Evolutionary conservation across 129 eudicot genomes (phyloP), one percentile per base, ranked within the genome.

Genomic region (Arctium lappa): DNA sequence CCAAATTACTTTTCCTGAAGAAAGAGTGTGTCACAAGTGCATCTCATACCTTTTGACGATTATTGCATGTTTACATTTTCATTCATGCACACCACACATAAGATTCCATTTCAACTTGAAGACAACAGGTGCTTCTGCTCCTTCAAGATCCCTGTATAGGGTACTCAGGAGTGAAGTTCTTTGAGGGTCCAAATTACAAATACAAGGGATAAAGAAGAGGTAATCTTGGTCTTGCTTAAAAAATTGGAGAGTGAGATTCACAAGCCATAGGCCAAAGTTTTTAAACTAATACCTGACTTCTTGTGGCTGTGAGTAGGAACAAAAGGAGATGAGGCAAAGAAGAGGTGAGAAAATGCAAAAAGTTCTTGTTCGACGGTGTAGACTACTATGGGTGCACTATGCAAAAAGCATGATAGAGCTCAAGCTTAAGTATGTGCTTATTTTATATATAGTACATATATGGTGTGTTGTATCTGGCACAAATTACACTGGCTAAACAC

Each of bases 371-470:
- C 12, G 8, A 42, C 50, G 8, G 46, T 40, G 46, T 40, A 40
- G 46, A 40, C 46, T 40, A 6, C 8, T 6, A 40, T 40, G 50
- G 50, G 50, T 42, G 12, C 50, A 42, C 50, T 8, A 42, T 8
- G 50, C 12, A 12, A 27, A 31, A 73, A 63, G 42, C 22, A 29
- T 69, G 68, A 79, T 69, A 44, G 66, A 79, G 68, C 82, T 79
- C 66, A 27, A 42, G 65, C 46, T 46, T 13, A 69, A 60, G 85
- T 81, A n/a, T 66, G 40, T 60, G 36, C 44, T 73, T 39, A 22
- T 22, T 22, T 22, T 22, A 22, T 22, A 22, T 22, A 22, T 22
- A 22, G 27, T 22, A 22, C 27, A 22, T 22, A 22, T 48, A 80
- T 9, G 39, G 33, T n/a, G 36, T 80, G 38, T 34, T 72, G 56